phyloP scores from a whole-genome alignment of 495 filamentous ascomycete species.

The Neohortaea acidophila region DNA sequence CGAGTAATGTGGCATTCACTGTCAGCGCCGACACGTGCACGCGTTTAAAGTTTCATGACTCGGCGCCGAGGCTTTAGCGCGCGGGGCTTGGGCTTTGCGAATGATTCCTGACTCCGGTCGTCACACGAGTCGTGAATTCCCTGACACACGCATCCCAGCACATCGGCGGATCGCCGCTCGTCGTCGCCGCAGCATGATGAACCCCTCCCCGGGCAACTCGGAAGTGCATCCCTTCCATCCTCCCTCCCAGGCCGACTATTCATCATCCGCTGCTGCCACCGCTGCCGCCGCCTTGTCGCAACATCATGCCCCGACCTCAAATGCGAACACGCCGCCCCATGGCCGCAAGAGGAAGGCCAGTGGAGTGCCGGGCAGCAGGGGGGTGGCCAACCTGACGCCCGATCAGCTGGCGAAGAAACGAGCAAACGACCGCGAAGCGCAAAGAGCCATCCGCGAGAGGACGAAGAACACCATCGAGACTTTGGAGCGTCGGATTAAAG shows the following conservation, averaged over 20 bases:
- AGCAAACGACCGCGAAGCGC: slow-evolving; percentile 31
- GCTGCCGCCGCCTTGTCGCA: slow-evolving; percentile 11
- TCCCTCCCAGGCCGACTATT: neutral
- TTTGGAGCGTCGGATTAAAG: slow-evolving; percentile 24
- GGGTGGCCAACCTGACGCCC: slow-evolving; percentile 29
- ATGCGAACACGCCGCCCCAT: neutral
- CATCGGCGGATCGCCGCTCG: too few species aligned
- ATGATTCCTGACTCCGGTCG: too few species aligned
- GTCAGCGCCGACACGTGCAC: too few species aligned
- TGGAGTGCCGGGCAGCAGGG: slow-evolving; percentile 17
- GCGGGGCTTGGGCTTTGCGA: too few species aligned
- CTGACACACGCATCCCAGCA: too few species aligned
- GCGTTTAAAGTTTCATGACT: too few species aligned
- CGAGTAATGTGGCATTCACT: too few species aligned
- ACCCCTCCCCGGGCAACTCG: neutral
- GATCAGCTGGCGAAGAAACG: slow-evolving; percentile 31
- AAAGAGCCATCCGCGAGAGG: slow-evolving; percentile 29
- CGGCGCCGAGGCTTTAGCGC: too few species aligned
- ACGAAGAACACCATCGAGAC: slow-evolving; percentile 27
- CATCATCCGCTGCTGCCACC: slow-evolving; percentile 4
- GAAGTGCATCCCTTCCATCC: slow-evolving; percentile 6
- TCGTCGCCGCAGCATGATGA: too few species aligned
- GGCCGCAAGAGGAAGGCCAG: slow-evolving; percentile 14
- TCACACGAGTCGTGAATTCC: too few species aligned
- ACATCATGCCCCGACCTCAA: neutral